Conservation (phyloP, 1,139 yeast genomes). For the Yarrowia galli region DNA sequence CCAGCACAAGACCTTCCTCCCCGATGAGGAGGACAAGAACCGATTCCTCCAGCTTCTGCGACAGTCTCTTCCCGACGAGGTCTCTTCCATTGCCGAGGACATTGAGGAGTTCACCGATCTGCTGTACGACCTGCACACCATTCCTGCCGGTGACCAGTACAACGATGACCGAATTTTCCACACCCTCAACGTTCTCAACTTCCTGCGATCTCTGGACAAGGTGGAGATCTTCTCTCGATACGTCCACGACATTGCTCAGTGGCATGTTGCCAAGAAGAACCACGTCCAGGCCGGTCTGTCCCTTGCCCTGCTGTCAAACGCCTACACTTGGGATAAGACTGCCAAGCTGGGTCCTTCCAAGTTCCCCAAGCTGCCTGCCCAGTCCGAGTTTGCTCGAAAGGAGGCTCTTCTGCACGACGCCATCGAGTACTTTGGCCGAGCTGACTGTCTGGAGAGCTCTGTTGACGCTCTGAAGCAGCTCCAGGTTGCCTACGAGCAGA, state of each 20-base stretch:
- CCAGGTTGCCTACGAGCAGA: slow-evolving; percentile 74
- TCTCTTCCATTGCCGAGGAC: slow-evolving; percentile 61
- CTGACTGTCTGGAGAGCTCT: slow-evolving; percentile 78
- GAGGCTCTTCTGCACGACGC: slow-evolving; percentile 75
- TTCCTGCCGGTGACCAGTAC: slow-evolving; percentile 83
- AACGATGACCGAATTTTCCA: slow-evolving; percentile 88
- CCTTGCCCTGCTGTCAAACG: slow-evolving; percentile 76
- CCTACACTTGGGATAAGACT: slow-evolving; percentile 78
- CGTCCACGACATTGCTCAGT: slow-evolving; percentile 75
- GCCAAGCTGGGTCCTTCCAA: slow-evolving; percentile 62
- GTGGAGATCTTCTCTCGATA: slow-evolving; percentile 83
- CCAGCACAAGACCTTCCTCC: slow-evolving; percentile 61
- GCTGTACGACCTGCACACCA: slow-evolving; percentile 70
- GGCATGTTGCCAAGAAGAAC: slow-evolving; percentile 65
- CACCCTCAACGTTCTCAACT: slow-evolving; percentile 76
- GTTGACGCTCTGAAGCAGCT: slow-evolving; percentile 79
- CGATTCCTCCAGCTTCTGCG: slow-evolving; percentile 62
- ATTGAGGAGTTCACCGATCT: slow-evolving; percentile 69
- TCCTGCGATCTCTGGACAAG: slow-evolving; percentile 76
- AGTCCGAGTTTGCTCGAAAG: slow-evolving; percentile 81
- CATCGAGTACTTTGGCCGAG: slow-evolving; percentile 74
- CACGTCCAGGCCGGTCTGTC: slow-evolving; percentile 84
- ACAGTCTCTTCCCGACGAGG: slow-evolving; percentile 39
- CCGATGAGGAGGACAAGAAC: slow-evolving; percentile 62
- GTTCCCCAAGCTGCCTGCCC: slow-evolving; percentile 78